Evolutionary conservation across 495 filamentous ascomycete species (phyloP).

Genomic region (Penicillium steckii): DNA sequence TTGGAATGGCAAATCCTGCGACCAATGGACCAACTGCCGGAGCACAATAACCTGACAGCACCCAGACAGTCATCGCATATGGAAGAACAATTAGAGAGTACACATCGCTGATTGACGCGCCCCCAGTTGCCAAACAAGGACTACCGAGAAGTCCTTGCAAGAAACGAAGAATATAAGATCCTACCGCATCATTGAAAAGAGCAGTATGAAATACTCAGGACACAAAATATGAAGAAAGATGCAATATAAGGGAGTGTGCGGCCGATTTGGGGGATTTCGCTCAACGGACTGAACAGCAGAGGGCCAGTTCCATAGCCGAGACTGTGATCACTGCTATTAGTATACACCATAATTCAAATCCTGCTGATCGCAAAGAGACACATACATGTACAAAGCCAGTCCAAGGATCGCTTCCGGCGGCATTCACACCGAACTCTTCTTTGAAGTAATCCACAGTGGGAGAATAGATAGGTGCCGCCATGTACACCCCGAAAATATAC

Average conservation of each 20-base stretch:
- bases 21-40: background rate
- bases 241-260: slow-evolving; percentile 46
- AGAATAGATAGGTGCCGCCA: background rate
- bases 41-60: background rate
- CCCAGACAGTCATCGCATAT: background rate
- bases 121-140: slow-evolving; percentile 47
- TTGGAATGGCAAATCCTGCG: slow-evolving; percentile 31
- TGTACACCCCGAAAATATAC: background rate
- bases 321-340: no score
- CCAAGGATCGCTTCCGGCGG: background rate
- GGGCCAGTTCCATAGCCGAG: background rate
- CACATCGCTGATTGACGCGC: slow-evolving; percentile 50
- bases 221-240: slow-evolving; percentile 45
- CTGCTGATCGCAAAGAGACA: no score
- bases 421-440: background rate
- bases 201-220: slow-evolving; percentile 39
- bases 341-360: no score
- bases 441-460: background rate
- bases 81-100: slow-evolving; percentile 23
- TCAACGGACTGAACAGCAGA: slow-evolving; percentile 38
- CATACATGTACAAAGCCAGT: background rate
- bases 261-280: slow-evolving; percentile 45
- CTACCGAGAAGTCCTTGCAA: slow-evolving; percentile 48
- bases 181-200: slow-evolving; percentile 39
- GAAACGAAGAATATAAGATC: slow-evolving; percentile 45